Evolutionary conservation across 495 filamentous ascomycete genomes (phyloP).

Genomic region (Ramalina intermedia): DNA sequence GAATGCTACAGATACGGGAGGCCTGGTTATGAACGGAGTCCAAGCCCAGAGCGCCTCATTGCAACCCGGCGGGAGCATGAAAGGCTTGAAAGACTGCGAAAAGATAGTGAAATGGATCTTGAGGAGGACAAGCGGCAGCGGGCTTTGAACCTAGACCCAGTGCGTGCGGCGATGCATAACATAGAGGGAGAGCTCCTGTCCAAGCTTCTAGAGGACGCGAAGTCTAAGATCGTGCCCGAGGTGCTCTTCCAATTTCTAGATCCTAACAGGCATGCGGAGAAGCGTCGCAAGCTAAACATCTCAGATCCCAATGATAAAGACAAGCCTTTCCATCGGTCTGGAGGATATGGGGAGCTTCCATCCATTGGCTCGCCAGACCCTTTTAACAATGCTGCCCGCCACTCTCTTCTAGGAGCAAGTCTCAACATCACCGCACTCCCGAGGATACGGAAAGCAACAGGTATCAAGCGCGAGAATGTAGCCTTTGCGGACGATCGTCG

Average conservation of each 20-base stretch:
- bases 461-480: constrained; percentile 43
- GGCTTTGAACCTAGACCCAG: constrained; percentile 72
- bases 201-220: constrained; percentile 73
- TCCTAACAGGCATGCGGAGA: constrained; percentile 59
- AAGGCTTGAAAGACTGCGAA: constrained; percentile 40
- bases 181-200: constrained; percentile 68
- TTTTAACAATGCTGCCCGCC: constrained; percentile 24
- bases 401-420: constrained; percentile 22
- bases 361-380: constrained; percentile 55
- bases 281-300: constrained; percentile 64
- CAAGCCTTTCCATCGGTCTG: constrained; percentile 30
- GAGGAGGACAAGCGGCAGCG: constrained; percentile 78
- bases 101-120: constrained; percentile 59
- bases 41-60: constrained; percentile 37
- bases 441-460: constrained; percentile 53
- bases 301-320: constrained; percentile 47
- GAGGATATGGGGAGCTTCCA: constrained; percentile 37
- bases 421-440: constrained; percentile 52
- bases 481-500: constrained; percentile 68
- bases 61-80: constrained; percentile 41
- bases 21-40: constrained; percentile 48
- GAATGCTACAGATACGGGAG: constrained; percentile 59
- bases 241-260: constrained; percentile 75
- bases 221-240: constrained; percentile 66
- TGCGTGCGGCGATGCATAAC: constrained; percentile 62